Conservation (phyloP, 768 basidiomycete genomes). For the Chalciporus chontae region DNA sequence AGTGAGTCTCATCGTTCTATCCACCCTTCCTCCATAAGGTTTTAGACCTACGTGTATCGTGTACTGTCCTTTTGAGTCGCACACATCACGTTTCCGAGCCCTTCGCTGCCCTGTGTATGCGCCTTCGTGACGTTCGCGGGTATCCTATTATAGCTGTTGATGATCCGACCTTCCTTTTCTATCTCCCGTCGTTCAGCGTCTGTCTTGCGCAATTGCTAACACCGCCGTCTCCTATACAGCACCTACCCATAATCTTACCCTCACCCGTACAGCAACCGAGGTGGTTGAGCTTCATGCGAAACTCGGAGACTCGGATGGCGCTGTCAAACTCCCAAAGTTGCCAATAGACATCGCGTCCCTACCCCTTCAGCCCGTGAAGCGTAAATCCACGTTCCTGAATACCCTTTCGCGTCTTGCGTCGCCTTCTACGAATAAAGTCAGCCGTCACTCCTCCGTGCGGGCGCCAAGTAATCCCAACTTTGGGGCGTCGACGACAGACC, state of each 20-base stretch:
- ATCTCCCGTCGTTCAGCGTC: slow-evolving; percentile 14
- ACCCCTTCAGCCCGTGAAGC: slow-evolving; percentile 54
- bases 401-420: slow-evolving; percentile 83
- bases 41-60: slow-evolving; percentile 15
- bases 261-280: slow-evolving; percentile 74
- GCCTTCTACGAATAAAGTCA: slow-evolving; percentile 55
- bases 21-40: slow-evolving; percentile 21
- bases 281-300: slow-evolving; percentile 80
- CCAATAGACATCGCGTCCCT: slow-evolving; percentile 57
- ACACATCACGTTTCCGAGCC: slow-evolving; percentile 24
- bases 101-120: no score
- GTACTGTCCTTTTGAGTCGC: slow-evolving; percentile 18
- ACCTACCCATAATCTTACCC: slow-evolving; percentile 85
- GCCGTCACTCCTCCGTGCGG: slow-evolving; percentile 39
- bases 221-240: slow-evolving; percentile 45
- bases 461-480: slow-evolving; percentile 27
- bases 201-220: slow-evolving; percentile 26
- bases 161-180: slow-evolving; percentile 13
- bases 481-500: slow-evolving; percentile 33
- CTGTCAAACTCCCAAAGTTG: slow-evolving; percentile 53
- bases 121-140: slow-evolving; percentile 15
- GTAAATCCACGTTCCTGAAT: slow-evolving; percentile 81
- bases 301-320: slow-evolving; percentile 62
- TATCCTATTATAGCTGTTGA: slow-evolving; percentile 10
- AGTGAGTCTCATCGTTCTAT: slow-evolving; percentile 50